Evolutionary conservation across 2,329 filamentous ascomycete species (phyloP).

Genomic region (Penicillium hordei): DNA sequence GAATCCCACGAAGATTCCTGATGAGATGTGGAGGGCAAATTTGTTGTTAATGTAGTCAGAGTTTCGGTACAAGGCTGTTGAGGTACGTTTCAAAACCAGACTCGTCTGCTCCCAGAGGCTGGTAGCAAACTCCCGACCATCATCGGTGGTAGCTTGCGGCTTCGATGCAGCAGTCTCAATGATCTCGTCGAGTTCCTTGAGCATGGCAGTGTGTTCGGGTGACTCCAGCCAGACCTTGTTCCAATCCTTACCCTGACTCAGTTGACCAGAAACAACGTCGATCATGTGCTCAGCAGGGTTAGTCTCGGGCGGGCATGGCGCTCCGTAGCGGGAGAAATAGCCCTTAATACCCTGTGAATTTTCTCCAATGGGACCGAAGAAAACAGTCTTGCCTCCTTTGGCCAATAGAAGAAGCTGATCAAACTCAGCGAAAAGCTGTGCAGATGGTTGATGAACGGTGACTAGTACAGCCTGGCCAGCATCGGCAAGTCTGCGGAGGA

Average conservation of each 20-base stretch:
- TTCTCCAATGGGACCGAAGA: conserved; percentile 67
- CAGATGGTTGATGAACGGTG: conserved; percentile 69
- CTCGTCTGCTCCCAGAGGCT: conserved; percentile 62
- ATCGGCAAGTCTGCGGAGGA: conserved; percentile 63
- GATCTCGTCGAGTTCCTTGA: conserved; percentile 64
- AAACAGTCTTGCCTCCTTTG: conserved; percentile 68
- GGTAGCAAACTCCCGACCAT: conserved; percentile 63
- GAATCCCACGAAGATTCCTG: conserved; percentile 51
- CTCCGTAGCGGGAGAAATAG: conserved; percentile 66
- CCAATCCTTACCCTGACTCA: conserved; percentile 62
- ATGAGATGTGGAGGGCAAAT: conserved; percentile 55
- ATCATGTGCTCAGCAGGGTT: conserved; percentile 64
- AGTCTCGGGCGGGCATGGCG: conserved; percentile 60
- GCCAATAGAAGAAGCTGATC: conserved; percentile 68
- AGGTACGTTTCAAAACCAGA: conserved; percentile 66
- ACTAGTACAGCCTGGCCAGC: conserved; percentile 68
- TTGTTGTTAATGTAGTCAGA: conserved; percentile 67
- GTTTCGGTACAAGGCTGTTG: conserved; percentile 65
- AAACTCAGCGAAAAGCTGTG: conserved; percentile 66
- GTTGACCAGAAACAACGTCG: conserved; percentile 48
- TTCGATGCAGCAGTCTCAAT: conserved; percentile 49
- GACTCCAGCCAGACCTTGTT: conserved; percentile 69
- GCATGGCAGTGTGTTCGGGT: conserved; percentile 56
- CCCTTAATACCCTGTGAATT: conserved; percentile 62
- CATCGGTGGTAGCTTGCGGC: conserved; percentile 45